These are phyloP conservation scores for Trichoderma sp. DNA, from an alignment of 2,329 filamentous ascomycete species.

Conservation along the genomic window DNA sequence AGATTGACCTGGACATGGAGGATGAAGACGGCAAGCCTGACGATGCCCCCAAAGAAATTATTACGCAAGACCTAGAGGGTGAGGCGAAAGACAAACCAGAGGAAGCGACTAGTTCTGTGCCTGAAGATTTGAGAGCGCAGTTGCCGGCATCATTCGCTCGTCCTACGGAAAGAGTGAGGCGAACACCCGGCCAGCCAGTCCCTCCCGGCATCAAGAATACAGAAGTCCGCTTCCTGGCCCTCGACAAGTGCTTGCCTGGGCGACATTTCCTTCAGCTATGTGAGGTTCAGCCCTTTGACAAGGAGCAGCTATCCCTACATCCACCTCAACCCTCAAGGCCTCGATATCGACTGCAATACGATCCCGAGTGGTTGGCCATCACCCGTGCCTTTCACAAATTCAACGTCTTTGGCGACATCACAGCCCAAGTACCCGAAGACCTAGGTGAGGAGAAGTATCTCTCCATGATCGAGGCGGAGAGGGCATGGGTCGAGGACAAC, in stretches of 20 bases:
- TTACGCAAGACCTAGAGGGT: neutral
- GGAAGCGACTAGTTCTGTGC: slow-evolving; percentile 45
- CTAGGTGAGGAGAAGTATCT: slow-evolving; percentile 70
- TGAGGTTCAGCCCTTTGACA: slow-evolving; percentile 57
- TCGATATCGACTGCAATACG: slow-evolving; percentile 72
- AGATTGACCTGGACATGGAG: slow-evolving; percentile 70
- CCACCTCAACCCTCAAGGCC: slow-evolving; percentile 32
- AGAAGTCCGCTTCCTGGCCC: slow-evolving; percentile 78
- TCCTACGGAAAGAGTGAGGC: slow-evolving; percentile 38
- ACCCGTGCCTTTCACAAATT: slow-evolving; percentile 75
- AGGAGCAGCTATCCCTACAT: slow-evolving; percentile 33
- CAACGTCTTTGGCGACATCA: slow-evolving; percentile 64
- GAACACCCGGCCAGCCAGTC: slow-evolving; percentile 61
- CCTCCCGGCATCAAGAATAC: slow-evolving; percentile 76
- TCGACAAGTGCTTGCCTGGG: slow-evolving; percentile 86
- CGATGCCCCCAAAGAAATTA: neutral
- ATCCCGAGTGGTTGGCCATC: slow-evolving; percentile 94
- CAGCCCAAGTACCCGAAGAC: slow-evolving; percentile 58
- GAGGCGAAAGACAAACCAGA: slow-evolving; percentile 20
- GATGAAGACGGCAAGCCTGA: slow-evolving; percentile 37
- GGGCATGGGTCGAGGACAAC: slow-evolving; percentile 79
- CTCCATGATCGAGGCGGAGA: slow-evolving; percentile 68
- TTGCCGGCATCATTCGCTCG: slow-evolving; percentile 74
- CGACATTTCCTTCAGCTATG: slow-evolving; percentile 82
- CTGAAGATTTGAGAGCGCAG: slow-evolving; percentile 69